A percentile compares a stretch with the other conserved stretches of the same genome.
Conservation (phyloP, 2,329 filamentous ascomycete species). For the Neurospora crassa region DNA sequence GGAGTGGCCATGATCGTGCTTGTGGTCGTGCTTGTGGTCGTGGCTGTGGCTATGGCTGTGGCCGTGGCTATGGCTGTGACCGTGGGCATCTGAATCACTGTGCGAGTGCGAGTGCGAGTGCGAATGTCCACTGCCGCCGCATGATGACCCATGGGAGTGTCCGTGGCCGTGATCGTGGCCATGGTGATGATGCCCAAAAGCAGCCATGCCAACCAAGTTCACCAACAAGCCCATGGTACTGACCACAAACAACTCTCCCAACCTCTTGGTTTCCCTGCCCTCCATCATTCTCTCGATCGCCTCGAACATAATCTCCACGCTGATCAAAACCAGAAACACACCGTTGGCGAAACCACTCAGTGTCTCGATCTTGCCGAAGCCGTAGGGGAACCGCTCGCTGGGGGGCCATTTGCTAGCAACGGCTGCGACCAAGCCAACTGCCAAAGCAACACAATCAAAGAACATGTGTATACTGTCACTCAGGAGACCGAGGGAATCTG, state of each 20-base stretch:
- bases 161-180: slow-evolving; percentile 36
- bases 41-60: slow-evolving; percentile 30
- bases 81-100: slow-evolving; percentile 27
- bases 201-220: slow-evolving; percentile 84
- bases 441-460: slow-evolving; percentile 89
- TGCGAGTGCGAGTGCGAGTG: slow-evolving; percentile 22
- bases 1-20: slow-evolving; percentile 18
- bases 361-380: slow-evolving; percentile 94
- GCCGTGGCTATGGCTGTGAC: slow-evolving; percentile 25
- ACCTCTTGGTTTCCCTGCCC: slow-evolving; percentile 71
- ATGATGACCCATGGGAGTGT: slow-evolving; percentile 33
- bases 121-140: slow-evolving; percentile 24
- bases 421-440: slow-evolving; percentile 81
- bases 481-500: slow-evolving; percentile 86
- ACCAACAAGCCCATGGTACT: slow-evolving; percentile 79
- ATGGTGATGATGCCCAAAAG: slow-evolving; percentile 64
- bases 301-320: slow-evolving; percentile 91
- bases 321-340: slow-evolving; percentile 90
- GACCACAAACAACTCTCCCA: slow-evolving; percentile 81
- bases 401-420: slow-evolving; percentile 97
- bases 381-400: slow-evolving; percentile 81
- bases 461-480: slow-evolving; percentile 99
- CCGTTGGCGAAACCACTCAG: slow-evolving; percentile 95
- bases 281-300: slow-evolving; percentile 81
- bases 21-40: slow-evolving; percentile 20